phyloP scores from a whole-genome alignment of 352 stramenopile genomes.

The Thalassiosira livingstoniorum region DNA sequence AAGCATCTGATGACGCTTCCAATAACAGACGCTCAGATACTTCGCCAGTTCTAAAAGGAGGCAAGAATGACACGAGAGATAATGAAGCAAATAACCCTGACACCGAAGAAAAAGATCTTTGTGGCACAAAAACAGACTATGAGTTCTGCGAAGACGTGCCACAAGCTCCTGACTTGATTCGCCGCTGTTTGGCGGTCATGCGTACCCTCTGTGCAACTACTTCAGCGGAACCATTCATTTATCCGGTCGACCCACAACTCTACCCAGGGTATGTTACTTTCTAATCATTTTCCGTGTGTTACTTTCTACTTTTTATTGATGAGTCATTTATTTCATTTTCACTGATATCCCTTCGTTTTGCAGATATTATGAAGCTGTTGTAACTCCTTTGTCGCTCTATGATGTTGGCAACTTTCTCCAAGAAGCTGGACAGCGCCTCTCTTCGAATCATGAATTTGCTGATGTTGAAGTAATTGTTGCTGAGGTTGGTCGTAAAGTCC shows the following conservation, averaged over 20 bases:
- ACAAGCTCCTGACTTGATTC: conserved; percentile 78
- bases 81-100: conserved; percentile 7
- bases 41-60: conserved; percentile 31
- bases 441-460: conserved; percentile 42
- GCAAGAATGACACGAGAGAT: background rate
- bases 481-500: conserved; percentile 79
- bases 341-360: too few relatives aligned
- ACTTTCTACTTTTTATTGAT: too few relatives aligned
- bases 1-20: conserved; percentile 28
- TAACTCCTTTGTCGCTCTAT: conserved; percentile 80
- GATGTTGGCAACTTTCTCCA: conserved; percentile 77
- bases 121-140: conserved; percentile 60
- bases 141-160: conserved; percentile 83
- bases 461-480: conserved; percentile 69
- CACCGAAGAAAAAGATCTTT: conserved; percentile 13
- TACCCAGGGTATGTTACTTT: conserved; percentile 70
- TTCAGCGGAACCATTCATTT: conserved; percentile 82
- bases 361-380: conserved; percentile 85
- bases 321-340: too few relatives aligned
- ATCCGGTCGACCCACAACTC: conserved; percentile 84
- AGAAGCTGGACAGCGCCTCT: conserved; percentile 64
- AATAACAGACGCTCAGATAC: too few relatives aligned
- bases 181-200: conserved; percentile 83
- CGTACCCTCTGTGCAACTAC: conserved; percentile 71
- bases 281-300: too few relatives aligned